Percentiles rank a stretch among this genome's conserved stretches.
phyloP scores from a whole-genome alignment of 495 filamentous ascomycete genomes.

The Penicillium longicatenatum region DNA sequence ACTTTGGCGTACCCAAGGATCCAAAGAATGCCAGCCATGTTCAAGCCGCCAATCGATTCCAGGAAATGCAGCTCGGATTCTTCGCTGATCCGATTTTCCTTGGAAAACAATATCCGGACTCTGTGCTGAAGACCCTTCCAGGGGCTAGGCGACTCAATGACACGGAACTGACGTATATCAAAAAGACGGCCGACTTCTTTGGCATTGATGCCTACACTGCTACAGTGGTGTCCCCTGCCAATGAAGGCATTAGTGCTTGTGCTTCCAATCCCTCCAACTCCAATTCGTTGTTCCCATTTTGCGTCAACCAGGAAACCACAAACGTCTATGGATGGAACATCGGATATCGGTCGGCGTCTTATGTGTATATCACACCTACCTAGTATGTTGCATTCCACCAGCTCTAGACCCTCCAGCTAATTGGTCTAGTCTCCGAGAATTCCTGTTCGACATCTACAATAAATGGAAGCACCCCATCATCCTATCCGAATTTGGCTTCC shows the following conservation, averaged over 20 bases:
- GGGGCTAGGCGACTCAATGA: conserved; percentile 33
- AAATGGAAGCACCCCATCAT: conserved; percentile 41
- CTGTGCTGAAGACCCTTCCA: conserved; percentile 30
- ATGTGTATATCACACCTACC: conserved; percentile 44
- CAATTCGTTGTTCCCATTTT: conserved; percentile 39
- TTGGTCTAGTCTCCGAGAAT: conserved; percentile 33
- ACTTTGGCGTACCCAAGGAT: conserved; percentile 42
- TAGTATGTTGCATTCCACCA: conserved; percentile 17
- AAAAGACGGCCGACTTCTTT: conserved; percentile 45
- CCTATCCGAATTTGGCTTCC: conserved; percentile 46
- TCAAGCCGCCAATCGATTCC: conserved; percentile 38
- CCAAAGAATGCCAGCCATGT: conserved; percentile 37
- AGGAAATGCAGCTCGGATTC: conserved; percentile 41
- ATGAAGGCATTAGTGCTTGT: conserved; percentile 39
- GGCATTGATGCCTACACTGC: conserved; percentile 50
- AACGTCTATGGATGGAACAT: conserved; percentile 45
- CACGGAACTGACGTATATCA: conserved; percentile 34
- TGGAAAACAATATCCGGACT: conserved; percentile 43
- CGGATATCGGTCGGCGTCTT: conserved; percentile 39
- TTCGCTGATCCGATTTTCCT: conserved; percentile 45
- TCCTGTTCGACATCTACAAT: conserved; percentile 46
- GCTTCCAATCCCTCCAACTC: conserved; percentile 26
- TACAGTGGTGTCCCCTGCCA: conserved; percentile 38
- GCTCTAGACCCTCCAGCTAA: not conserved
- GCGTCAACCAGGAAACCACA: conserved; percentile 37